A percentile compares a stretch with the other conserved stretches of the same genome.
phyloP scores from a whole-genome alignment of 306 rosid genomes.

The Oxytropis ochrocephala region DNA sequence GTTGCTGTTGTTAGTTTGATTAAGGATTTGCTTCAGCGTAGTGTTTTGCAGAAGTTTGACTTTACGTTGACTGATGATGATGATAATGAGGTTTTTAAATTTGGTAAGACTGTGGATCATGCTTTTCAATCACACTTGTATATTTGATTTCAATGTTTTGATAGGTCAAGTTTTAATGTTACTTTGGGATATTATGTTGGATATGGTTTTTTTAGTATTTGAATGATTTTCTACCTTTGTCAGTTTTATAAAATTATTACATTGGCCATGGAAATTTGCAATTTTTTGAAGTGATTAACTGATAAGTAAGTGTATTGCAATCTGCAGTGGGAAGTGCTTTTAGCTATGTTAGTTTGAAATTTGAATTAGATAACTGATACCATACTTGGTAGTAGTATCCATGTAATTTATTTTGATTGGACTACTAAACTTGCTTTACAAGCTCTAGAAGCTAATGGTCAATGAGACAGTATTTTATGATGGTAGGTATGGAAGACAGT shows the following conservation, averaged over 20 bases:
- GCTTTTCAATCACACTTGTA: conserved; percentile 55
- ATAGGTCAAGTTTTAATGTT: neutral
- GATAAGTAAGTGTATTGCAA: neutral
- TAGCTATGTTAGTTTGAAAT: neutral
- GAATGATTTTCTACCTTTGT: neutral
- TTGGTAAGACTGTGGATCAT: conserved; percentile 40
- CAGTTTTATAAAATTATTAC: neutral
- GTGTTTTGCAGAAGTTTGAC: conserved; percentile 38
- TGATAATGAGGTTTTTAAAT: conserved; percentile 20
- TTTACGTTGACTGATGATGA: conserved; percentile 5
- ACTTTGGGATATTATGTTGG: neutral
- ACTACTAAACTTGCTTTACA: too few species aligned
- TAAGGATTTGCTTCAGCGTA: conserved; percentile 32
- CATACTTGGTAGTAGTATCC: too few species aligned
- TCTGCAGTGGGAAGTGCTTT: neutral
- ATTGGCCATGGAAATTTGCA: neutral
- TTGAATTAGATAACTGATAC: too few species aligned
- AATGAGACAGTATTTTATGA: too few species aligned
- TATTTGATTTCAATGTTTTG: conserved; percentile 29
- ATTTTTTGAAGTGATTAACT: neutral
- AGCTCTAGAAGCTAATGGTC: too few species aligned
- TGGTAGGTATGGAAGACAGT: too few species aligned
- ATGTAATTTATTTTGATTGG: too few species aligned
- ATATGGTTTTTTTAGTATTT: neutral
- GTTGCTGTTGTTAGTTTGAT: conserved; percentile 37